A percentile compares a stretch with the other conserved stretches of the same genome.
Conservation (phyloP, 345 rosid species). For the Hibiscus syriacus region DNA sequence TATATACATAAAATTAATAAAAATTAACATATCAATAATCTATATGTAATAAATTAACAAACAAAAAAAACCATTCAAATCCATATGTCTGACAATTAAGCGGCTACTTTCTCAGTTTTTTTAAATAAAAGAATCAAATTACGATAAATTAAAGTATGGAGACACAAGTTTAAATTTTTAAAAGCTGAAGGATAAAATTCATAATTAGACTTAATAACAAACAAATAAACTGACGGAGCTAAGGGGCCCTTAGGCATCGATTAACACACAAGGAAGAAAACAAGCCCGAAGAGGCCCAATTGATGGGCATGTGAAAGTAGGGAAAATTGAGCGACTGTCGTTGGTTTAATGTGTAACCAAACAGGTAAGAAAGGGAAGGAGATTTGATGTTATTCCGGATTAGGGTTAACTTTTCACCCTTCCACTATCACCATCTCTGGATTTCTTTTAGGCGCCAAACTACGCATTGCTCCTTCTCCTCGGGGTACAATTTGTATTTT, state of each 20-base stretch:
- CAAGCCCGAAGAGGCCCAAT: not conserved
- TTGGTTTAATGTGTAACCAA: conserved; percentile 41
- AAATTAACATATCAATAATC: too few relatives aligned
- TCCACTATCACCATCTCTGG: conserved; percentile 7
- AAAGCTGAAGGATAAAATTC: too few relatives aligned
- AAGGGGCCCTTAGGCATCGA: not conserved
- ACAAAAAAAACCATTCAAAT: too few relatives aligned
- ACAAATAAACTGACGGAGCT: not conserved
- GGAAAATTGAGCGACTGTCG: not conserved
- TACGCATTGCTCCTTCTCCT: conserved; percentile 9
- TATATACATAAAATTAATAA: too few relatives aligned
- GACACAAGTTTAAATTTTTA: too few relatives aligned
- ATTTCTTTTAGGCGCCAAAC: conserved; percentile 37
- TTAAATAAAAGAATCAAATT: too few relatives aligned
- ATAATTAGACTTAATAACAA: too few relatives aligned
- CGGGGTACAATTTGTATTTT: not conserved
- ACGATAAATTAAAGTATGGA: too few relatives aligned
- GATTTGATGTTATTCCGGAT: conserved; percentile 32
- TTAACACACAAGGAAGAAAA: not conserved
- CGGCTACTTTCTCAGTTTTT: too few relatives aligned
- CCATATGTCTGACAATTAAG: too few relatives aligned
- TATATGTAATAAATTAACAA: too few relatives aligned
- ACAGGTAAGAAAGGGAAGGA: conserved; percentile 15
- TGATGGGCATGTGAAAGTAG: not conserved
- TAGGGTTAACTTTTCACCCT: conserved; percentile 39